These are phyloP conservation scores for Daldinia sp. DNA, from an alignment of 2,329 filamentous ascomycete species.

Conservation along the genomic window DNA sequence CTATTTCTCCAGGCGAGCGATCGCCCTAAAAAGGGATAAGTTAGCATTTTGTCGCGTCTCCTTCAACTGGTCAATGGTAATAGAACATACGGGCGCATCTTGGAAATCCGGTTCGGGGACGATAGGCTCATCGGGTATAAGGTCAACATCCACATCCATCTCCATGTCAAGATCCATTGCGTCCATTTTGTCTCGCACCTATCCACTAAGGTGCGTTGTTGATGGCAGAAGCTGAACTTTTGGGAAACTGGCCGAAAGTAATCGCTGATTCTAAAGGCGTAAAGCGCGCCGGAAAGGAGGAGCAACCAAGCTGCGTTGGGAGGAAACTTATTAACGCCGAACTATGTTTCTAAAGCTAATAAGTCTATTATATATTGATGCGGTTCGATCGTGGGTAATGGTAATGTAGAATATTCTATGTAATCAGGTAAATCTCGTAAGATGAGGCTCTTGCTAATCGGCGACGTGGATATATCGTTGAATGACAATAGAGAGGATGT, in stretches of 20 bases:
- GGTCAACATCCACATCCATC: slow-evolving; percentile 70
- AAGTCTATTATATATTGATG: neutral
- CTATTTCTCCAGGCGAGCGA: slow-evolving; percentile 51
- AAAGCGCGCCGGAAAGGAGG: neutral
- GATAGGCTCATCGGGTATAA: slow-evolving; percentile 55
- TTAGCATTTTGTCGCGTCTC: slow-evolving; percentile 23
- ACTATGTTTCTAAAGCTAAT: neutral
- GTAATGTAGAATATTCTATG: neutral
- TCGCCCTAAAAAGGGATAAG: slow-evolving; percentile 43
- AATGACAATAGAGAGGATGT: neutral
- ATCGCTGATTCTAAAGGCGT: too few species aligned
- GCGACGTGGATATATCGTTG: too few species aligned
- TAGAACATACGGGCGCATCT: slow-evolving; percentile 43
- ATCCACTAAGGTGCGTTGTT: neutral
- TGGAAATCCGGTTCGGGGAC: slow-evolving; percentile 43
- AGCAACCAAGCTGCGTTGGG: neutral
- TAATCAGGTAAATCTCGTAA: neutral
- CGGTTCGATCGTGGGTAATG: neutral
- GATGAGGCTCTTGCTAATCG: too few species aligned
- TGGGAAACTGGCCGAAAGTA: neutral
- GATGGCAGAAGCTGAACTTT: neutral
- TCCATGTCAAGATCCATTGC: slow-evolving; percentile 76
- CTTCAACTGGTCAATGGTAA: neutral
- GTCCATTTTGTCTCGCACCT: slow-evolving; percentile 43
- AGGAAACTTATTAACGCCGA: neutral